Evolutionary conservation across 306 rosid species (phyloP).

Genomic region (Senna tora): DNA sequence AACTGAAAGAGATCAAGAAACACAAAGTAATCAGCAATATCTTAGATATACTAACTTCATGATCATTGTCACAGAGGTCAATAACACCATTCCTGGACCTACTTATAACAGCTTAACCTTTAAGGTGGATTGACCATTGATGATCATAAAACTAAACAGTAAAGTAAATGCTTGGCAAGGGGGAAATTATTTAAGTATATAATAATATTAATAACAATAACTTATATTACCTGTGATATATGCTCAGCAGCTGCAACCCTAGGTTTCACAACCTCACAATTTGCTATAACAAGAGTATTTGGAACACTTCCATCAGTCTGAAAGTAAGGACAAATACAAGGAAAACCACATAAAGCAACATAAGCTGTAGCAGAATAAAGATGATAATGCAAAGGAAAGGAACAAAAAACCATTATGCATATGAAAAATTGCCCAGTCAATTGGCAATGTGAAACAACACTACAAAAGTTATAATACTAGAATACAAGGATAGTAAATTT

Average conservation of each 20-base stretch:
- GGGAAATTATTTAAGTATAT: background rate
- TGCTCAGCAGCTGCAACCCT: constrained; percentile 97
- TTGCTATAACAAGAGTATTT: constrained; percentile 88
- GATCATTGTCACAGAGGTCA: background rate
- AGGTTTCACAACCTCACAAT: constrained; percentile 82
- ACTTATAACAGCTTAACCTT: background rate
- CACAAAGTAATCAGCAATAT: background rate
- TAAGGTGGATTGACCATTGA: background rate
- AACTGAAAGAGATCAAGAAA: constrained; percentile 56
- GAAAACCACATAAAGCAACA: background rate
- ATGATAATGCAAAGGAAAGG: background rate
- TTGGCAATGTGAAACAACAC: background rate
- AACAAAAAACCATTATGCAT: background rate
- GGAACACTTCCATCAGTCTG: constrained; percentile 96
- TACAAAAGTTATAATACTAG: background rate
- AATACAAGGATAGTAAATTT: background rate
- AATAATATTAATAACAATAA: background rate
- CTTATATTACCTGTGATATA: constrained; percentile 61
- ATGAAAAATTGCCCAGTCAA: background rate
- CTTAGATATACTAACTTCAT: background rate
- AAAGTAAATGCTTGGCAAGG: background rate
- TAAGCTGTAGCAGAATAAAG: background rate
- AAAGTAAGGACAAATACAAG: constrained; percentile 6
- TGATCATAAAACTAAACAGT: background rate
- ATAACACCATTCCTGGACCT: background rate